Percentiles rank a stretch among this genome's conserved stretches.
These are phyloP conservation scores for Cutaneotrichosporon sp. DNA, from an alignment of 1,284 basidiomycete species.

Conservation along the genomic window DNA sequence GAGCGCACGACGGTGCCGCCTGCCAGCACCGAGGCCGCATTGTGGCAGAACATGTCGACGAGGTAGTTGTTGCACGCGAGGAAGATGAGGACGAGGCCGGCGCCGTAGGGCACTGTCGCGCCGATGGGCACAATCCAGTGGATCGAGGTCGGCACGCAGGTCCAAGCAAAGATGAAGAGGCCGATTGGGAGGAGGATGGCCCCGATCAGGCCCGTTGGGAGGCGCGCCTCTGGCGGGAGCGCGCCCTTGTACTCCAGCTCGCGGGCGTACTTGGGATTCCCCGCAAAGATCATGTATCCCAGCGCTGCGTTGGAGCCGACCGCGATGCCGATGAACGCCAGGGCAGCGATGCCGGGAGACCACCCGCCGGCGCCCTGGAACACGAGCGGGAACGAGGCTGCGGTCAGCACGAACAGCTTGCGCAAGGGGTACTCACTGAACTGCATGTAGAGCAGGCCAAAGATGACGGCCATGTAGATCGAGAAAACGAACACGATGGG, in stretches of 20 bases:
- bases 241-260: conserved; percentile 23
- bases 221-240: conserved; percentile 56
- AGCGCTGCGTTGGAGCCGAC: conserved; percentile 63
- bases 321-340: conserved; percentile 67
- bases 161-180: conserved; percentile 56
- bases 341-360: conserved; percentile 59
- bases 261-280: conserved; percentile 34
- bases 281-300: conserved; percentile 57
- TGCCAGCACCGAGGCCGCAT: conserved; percentile 63
- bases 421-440: not conserved
- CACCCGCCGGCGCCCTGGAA: conserved; percentile 45
- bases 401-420: conserved; percentile 40
- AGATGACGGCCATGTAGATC: conserved; percentile 48
- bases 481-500: conserved; percentile 54
- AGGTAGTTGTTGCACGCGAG: conserved; percentile 50
- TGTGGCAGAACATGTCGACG: conserved; percentile 51
- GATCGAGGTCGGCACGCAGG: conserved; percentile 58
- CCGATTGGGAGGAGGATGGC: conserved; percentile 59
- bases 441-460: conserved; percentile 46
- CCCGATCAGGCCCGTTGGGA: conserved; percentile 63
- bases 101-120: conserved; percentile 61
- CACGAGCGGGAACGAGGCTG: conserved; percentile 46
- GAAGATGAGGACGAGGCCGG: conserved; percentile 40
- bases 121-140: conserved; percentile 66
- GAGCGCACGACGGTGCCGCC: conserved; percentile 68